Evolutionary conservation across 805 yeast genomes (phyloP).

Genomic region (Wickerhamiella spandovensis): DNA sequence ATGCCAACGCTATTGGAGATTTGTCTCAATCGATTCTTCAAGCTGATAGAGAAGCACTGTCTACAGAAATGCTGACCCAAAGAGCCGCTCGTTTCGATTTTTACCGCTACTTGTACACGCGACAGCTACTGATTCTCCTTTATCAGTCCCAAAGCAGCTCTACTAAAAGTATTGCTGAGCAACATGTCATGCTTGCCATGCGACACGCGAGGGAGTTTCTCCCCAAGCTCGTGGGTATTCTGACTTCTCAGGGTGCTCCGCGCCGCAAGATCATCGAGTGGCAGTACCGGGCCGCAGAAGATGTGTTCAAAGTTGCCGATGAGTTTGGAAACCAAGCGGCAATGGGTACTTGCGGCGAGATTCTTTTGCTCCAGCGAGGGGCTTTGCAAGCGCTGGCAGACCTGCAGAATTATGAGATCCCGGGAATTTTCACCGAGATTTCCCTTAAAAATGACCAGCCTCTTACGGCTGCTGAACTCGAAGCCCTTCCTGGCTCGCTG

Average conservation of each 20-base stretch:
- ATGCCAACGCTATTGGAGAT: conserved; percentile 7
- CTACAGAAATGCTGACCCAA: conserved; percentile 25
- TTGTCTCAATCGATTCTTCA: conserved; percentile 5
- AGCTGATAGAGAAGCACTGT: conserved; percentile 13
- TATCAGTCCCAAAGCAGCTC: conserved; percentile 16
- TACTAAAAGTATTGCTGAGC: conserved; percentile 20
- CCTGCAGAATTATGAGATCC: conserved; percentile 19
- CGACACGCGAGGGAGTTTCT: conserved; percentile 4
- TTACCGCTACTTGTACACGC: conserved; percentile 25
- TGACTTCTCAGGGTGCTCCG: neutral
- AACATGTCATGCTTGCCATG: conserved; percentile 16
- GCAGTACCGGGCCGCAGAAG: conserved; percentile 4
- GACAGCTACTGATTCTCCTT: conserved; percentile 25
- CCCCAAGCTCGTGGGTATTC: conserved; percentile 1
- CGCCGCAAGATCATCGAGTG: neutral
- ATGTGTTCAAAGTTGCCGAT: conserved; percentile 1
- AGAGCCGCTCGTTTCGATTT: conserved; percentile 29
- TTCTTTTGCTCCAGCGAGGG: conserved; percentile 29
- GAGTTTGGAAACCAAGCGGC: conserved; percentile 21
- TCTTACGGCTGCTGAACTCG: neutral
- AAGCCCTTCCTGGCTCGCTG: neutral
- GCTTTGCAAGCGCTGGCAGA: conserved; percentile 23
- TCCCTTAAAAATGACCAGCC: conserved; percentile 7
- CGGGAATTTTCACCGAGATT: conserved; percentile 23
- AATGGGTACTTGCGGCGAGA: conserved; percentile 30